Evolutionary conservation across 805 yeast genomes (phyloP).

Genomic region (Ogataea siamensis): DNA sequence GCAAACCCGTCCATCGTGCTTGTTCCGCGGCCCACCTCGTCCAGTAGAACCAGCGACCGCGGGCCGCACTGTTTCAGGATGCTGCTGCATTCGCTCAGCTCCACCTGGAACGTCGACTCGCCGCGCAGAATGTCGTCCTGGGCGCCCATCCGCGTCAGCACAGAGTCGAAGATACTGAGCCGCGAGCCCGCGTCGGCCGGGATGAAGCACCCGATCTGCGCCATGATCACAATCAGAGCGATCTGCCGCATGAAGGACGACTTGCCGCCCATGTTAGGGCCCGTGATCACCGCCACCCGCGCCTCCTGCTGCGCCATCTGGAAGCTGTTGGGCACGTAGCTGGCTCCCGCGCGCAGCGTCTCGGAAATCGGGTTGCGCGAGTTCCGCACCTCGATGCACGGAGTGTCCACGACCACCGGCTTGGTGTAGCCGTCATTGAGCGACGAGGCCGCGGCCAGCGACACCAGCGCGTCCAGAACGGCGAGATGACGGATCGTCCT

Average conservation of each 20-base stretch:
- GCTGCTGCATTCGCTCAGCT: slow-evolving; percentile 61
- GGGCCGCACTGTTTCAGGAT: slow-evolving; percentile 51
- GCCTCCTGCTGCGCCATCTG: slow-evolving; percentile 44
- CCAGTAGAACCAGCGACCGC: slow-evolving; percentile 61
- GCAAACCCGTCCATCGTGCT: slow-evolving; percentile 74
- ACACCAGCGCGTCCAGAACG: slow-evolving; percentile 61
- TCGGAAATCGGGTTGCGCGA: slow-evolving; percentile 46
- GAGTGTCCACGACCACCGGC: slow-evolving; percentile 50
- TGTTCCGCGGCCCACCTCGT: slow-evolving; percentile 77
- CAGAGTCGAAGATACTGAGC: slow-evolving; percentile 60
- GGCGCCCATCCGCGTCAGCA: slow-evolving; percentile 72
- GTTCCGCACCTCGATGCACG: slow-evolving; percentile 47
- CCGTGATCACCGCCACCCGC: slow-evolving; percentile 67
- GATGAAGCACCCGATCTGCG: slow-evolving; percentile 73
- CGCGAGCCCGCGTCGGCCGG: slow-evolving; percentile 57
- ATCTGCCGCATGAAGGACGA: slow-evolving; percentile 73
- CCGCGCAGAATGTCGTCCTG: slow-evolving; percentile 72
- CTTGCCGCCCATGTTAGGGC: slow-evolving; percentile 90
- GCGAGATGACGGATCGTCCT: slow-evolving; percentile 48
- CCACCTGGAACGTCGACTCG: slow-evolving; percentile 81
- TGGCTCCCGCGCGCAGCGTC: slow-evolving; percentile 13
- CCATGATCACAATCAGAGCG: slow-evolving; percentile 67
- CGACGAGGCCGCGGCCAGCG: slow-evolving; percentile 60
- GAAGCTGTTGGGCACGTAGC: slow-evolving; percentile 68
- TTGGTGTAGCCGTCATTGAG: slow-evolving; percentile 43